Conservation (phyloP, 768 basidiomycete genomes). For the Lactarius tabidus region DNA sequence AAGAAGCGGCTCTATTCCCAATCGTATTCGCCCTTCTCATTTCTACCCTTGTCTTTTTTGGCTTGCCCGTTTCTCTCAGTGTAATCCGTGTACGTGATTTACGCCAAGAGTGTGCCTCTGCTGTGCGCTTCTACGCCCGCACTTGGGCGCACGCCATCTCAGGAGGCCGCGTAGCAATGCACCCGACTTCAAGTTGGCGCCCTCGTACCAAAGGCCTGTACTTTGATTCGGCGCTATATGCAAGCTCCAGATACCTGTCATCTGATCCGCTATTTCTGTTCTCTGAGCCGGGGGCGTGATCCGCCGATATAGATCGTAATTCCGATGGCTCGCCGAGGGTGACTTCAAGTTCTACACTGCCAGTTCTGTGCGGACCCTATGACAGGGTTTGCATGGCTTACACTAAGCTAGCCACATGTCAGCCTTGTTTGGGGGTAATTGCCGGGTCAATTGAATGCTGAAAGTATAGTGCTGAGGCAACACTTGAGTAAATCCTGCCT, state of each 20-base stretch:
- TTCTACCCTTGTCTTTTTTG: not conserved
- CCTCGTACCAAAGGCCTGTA: not conserved
- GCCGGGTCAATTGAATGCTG: too few relatives aligned
- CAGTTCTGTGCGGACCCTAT: too few relatives aligned
- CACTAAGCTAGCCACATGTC: too few relatives aligned
- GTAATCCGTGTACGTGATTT: not conserved
- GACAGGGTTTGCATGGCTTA: too few relatives aligned
- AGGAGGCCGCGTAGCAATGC: not conserved
- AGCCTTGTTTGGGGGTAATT: too few relatives aligned
- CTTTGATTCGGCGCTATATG: not conserved
- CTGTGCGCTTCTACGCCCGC: not conserved
- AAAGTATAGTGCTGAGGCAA: too few relatives aligned
- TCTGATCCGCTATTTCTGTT: not conserved
- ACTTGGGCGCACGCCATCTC: not conserved
- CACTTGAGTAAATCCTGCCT: too few relatives aligned
- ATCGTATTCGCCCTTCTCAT: not conserved
- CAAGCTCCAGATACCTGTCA: not conserved
- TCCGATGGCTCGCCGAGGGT: too few relatives aligned
- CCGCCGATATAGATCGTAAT: not conserved
- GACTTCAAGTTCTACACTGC: too few relatives aligned
- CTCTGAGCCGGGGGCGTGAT: not conserved
- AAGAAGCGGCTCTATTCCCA: not conserved
- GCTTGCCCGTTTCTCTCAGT: not conserved
- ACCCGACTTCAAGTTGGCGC: not conserved
- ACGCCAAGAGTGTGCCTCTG: not conserved